These are phyloP conservation scores for Backusella westeae DNA, from an alignment of 192 early-diverging fungal genomes.

Conservation along the genomic window DNA sequence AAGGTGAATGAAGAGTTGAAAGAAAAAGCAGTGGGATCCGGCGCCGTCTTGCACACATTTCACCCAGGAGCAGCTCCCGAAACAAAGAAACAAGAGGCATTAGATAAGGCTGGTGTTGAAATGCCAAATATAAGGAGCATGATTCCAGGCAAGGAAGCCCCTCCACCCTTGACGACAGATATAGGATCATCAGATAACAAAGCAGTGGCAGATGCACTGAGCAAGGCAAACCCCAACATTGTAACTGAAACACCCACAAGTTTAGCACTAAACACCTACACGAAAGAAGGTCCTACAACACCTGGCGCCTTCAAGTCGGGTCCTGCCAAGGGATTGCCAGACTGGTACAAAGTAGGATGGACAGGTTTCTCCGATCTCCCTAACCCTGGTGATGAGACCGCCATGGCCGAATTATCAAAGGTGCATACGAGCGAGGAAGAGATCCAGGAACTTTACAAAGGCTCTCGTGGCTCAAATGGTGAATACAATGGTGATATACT, in stretches of 20 bases:
- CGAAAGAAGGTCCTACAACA: neutral
- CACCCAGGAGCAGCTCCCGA: neutral
- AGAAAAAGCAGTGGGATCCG: neutral
- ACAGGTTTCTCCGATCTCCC: conserved; percentile 31
- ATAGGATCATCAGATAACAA: neutral
- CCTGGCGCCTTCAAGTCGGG: neutral
- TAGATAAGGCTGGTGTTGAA: neutral
- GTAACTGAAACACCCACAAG: neutral
- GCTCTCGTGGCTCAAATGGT: conserved; percentile 2
- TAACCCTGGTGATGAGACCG: conserved; percentile 29
- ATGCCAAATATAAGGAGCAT: neutral
- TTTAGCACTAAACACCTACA: neutral
- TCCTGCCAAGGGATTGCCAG: neutral
- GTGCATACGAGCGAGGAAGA: neutral
- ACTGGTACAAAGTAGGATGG: conserved; percentile 27
- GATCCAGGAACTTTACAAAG: conserved; percentile 9
- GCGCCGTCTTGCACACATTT: conserved; percentile 1
- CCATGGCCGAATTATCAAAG: neutral
- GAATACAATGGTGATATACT: conserved; percentile 20
- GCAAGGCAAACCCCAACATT: neutral
- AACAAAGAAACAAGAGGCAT: neutral
- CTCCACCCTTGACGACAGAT: neutral
- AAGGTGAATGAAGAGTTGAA: neutral
- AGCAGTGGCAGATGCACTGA: neutral
- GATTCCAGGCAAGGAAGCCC: neutral